These are phyloP conservation scores for Mucor plumbeus DNA, from an alignment of 371 early-diverging fungal species.

Conservation along the genomic window DNA sequence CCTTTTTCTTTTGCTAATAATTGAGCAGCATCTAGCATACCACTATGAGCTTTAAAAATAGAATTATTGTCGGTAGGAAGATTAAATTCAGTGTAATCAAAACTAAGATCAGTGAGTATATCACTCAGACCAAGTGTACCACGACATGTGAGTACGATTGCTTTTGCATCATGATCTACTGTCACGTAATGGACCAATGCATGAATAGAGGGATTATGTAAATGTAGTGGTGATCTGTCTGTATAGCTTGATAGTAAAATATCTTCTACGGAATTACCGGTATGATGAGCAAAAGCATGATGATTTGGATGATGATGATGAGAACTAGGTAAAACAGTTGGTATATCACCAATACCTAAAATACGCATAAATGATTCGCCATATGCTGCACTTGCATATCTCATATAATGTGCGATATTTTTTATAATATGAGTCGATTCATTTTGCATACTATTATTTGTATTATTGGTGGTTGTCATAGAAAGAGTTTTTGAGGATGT, in stretches of 20 bases:
- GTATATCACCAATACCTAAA: constrained; percentile 73
- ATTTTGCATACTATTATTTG: background rate
- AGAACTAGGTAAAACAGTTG: constrained; percentile 48
- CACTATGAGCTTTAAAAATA: constrained; percentile 71
- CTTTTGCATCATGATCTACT: constrained; percentile 77
- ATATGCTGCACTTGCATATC: constrained; percentile 82
- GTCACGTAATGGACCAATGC: constrained; percentile 86
- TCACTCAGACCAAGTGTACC: constrained; percentile 92
- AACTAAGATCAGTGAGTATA: constrained; percentile 85
- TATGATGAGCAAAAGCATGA: constrained; percentile 77
- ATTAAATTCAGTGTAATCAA: constrained; percentile 71
- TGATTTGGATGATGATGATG: constrained; percentile 66
- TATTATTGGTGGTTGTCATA: constrained; percentile 4
- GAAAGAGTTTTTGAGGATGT: background rate
- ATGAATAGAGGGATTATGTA: constrained; percentile 67
- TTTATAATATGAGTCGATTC: constrained; percentile 61
- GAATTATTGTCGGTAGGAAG: constrained; percentile 41
- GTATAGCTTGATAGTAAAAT: constrained; percentile 75
- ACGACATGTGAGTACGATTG: constrained; percentile 88
- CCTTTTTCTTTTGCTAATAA: constrained; percentile 67
- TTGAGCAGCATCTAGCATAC: constrained; percentile 80
- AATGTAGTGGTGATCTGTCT: constrained; percentile 36
- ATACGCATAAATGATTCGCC: constrained; percentile 86
- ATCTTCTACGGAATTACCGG: constrained; percentile 66
- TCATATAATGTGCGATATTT: constrained; percentile 80